These are phyloP conservation scores for Zygoascus meyerae DNA, from an alignment of 1,139 yeast species.

Conservation along the genomic window DNA sequence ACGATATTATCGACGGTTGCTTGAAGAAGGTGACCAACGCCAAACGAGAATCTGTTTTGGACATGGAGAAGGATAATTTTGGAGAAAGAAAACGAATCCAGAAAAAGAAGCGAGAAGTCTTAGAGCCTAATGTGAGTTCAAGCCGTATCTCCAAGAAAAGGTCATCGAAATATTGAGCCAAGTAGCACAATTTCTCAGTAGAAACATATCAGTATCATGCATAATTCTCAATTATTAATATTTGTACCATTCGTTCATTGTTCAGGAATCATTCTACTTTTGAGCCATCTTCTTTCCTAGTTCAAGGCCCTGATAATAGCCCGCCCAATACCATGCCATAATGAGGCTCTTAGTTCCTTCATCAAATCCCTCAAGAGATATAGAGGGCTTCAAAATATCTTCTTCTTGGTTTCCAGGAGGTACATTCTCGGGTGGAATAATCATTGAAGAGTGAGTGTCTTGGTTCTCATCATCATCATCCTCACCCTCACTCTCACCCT, in stretches of 20 bases:
- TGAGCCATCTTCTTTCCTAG: slow-evolving; percentile 16
- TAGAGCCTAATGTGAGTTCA: slow-evolving; percentile 4
- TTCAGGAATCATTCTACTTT: no score
- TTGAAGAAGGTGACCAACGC: slow-evolving; percentile 70
- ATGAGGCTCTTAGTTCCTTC: slow-evolving; percentile 24
- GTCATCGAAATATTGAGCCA: not conserved
- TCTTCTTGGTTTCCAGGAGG: not conserved
- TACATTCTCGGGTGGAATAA: no score
- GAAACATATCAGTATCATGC: no score
- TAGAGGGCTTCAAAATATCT: slow-evolving; percentile 9
- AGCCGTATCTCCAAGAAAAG: slow-evolving; percentile 1
- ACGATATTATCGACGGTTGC: slow-evolving; percentile 61
- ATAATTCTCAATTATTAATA: no score
- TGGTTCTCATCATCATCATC: not conserved
- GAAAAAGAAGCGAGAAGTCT: slow-evolving; percentile 37
- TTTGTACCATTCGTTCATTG: no score
- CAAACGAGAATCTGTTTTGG: slow-evolving; percentile 84
- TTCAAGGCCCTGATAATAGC: slow-evolving; percentile 29
- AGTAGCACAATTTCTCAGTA: no score
- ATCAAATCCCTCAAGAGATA: slow-evolving; percentile 20
- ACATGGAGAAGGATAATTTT: slow-evolving; percentile 84
- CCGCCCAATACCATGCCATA: slow-evolving; percentile 34
- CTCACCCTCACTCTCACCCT: no score
- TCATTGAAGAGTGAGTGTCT: no score
- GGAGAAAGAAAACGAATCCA: slow-evolving; percentile 66